Conservation (phyloP, 345 rosid species). For the Bruguiera parviflora region DNA sequence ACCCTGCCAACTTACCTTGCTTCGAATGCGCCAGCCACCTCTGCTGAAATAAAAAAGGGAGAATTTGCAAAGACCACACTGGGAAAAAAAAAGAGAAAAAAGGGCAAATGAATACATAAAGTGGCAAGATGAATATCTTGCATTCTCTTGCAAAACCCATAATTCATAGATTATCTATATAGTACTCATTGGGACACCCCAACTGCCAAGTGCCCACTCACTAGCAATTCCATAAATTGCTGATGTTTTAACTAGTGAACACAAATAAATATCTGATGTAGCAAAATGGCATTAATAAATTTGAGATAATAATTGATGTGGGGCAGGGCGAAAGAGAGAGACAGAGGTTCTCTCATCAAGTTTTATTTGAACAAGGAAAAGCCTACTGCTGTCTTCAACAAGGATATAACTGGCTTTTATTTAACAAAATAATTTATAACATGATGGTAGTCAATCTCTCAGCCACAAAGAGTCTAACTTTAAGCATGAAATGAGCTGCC, state of each 20-base stretch:
- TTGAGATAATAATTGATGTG: neutral
- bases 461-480: neutral
- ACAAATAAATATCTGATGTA: neutral
- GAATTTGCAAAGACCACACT: slow-evolving; percentile 88
- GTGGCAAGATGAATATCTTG: neutral
- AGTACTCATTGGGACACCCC: neutral
- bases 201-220: neutral
- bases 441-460: too few relatives aligned
- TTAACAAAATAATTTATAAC: too few relatives aligned
- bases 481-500: neutral
- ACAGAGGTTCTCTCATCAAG: too few relatives aligned
- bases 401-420: too few relatives aligned
- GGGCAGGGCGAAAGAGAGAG: neutral
- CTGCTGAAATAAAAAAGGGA: slow-evolving; percentile 93
- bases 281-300: neutral
- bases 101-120: slow-evolving; percentile 11
- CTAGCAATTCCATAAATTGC: slow-evolving; percentile 1
- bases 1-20: slow-evolving; percentile 46
- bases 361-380: too few relatives aligned
- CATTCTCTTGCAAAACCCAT: slow-evolving; percentile 4
- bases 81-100: slow-evolving; percentile 26
- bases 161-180: neutral
- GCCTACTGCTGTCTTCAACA: too few relatives aligned
- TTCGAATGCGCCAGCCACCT: slow-evolving; percentile 62
- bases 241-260: neutral